Conservation (phyloP, 768 basidiomycete species). For the Lactifluus volemus region DNA sequence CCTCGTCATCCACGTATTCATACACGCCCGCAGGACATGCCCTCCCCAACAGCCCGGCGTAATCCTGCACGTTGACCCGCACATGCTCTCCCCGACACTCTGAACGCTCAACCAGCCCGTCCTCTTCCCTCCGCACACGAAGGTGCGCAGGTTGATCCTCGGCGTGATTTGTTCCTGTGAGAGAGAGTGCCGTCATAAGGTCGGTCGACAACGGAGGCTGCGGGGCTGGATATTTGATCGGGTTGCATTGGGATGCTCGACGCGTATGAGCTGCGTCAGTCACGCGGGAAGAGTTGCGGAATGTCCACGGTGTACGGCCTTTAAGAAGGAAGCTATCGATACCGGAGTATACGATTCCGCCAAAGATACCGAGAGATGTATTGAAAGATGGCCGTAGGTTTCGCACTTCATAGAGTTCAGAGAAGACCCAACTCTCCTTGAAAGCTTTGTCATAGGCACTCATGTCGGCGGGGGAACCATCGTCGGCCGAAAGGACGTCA, state of each 20-base stretch:
- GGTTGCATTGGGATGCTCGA: slow-evolving; percentile 52
- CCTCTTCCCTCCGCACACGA: slow-evolving; percentile 41
- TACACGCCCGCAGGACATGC: slow-evolving; percentile 96
- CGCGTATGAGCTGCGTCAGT: slow-evolving; percentile 68
- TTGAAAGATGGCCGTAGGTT: slow-evolving; percentile 89
- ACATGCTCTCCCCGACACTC: slow-evolving; percentile 57
- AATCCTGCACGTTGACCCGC: slow-evolving; percentile 62
- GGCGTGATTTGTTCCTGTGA: slow-evolving; percentile 94
- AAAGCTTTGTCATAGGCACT: slow-evolving; percentile 61
- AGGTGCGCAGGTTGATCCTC: slow-evolving; percentile 94
- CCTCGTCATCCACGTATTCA: slow-evolving; percentile 81
- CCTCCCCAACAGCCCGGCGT: slow-evolving; percentile 77
- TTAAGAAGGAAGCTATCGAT: slow-evolving; percentile 77
- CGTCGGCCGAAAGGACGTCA: slow-evolving; percentile 39
- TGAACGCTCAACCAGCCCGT: slow-evolving; percentile 33
- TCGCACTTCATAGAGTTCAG: slow-evolving; percentile 81
- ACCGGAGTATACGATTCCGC: slow-evolving; percentile 85
- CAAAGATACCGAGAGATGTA: slow-evolving; percentile 69
- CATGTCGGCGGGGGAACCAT: slow-evolving; percentile 44
- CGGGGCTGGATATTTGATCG: slow-evolving; percentile 80
- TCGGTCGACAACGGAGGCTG: slow-evolving; percentile 91
- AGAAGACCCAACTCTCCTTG: slow-evolving; percentile 73
- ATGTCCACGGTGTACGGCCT: slow-evolving; percentile 89
- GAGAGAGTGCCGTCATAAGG: slow-evolving; percentile 77
- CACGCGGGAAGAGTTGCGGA: slow-evolving; percentile 46